Evolutionary conservation across 2,329 filamentous ascomycete genomes (phyloP).

Genomic region (Aspergillus luchuensis): DNA sequence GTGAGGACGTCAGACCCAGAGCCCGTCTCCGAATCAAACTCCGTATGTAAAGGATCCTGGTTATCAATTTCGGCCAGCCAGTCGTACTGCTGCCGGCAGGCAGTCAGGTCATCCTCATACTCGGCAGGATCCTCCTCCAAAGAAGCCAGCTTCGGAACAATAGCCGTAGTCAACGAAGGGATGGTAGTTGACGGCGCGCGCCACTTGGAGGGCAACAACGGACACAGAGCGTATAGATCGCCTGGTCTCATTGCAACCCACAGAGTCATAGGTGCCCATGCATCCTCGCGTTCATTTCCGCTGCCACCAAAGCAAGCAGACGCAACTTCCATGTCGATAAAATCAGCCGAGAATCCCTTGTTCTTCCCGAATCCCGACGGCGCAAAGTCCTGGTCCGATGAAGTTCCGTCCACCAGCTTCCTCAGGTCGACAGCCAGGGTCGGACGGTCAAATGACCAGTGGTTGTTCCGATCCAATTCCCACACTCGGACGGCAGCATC

Average conservation of each 20-base stretch:
- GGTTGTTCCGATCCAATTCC: constrained; percentile 81
- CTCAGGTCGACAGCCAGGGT: constrained; percentile 83
- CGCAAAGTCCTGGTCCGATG: constrained; percentile 77
- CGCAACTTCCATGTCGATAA: constrained; percentile 90
- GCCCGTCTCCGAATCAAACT: constrained; percentile 41
- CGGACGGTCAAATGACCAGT: constrained; percentile 84
- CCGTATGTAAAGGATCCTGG: constrained; percentile 51
- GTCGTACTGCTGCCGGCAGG: constrained; percentile 57
- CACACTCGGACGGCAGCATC: constrained; percentile 88
- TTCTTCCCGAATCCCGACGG: constrained; percentile 73
- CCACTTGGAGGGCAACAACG: constrained; percentile 85
- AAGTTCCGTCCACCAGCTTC: constrained; percentile 83
- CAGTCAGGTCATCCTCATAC: constrained; percentile 49
- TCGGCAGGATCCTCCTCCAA: constrained; percentile 46
- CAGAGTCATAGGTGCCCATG: constrained; percentile 92
- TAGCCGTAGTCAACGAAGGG: constrained; percentile 78
- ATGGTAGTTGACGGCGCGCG: constrained; percentile 74
- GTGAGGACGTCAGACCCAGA: constrained; percentile 56
- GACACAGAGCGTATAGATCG: constrained; percentile 90
- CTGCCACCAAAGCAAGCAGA: constrained; percentile 84
- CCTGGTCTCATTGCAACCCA: constrained; percentile 96
- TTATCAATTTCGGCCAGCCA: constrained; percentile 61
- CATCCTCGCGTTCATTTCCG: constrained; percentile 59
- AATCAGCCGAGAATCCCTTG: constrained; percentile 84
- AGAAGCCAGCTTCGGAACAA: constrained; percentile 68